phyloP scores from a whole-genome alignment of 768 basidiomycete genomes.

The Mycena maculata region DNA sequence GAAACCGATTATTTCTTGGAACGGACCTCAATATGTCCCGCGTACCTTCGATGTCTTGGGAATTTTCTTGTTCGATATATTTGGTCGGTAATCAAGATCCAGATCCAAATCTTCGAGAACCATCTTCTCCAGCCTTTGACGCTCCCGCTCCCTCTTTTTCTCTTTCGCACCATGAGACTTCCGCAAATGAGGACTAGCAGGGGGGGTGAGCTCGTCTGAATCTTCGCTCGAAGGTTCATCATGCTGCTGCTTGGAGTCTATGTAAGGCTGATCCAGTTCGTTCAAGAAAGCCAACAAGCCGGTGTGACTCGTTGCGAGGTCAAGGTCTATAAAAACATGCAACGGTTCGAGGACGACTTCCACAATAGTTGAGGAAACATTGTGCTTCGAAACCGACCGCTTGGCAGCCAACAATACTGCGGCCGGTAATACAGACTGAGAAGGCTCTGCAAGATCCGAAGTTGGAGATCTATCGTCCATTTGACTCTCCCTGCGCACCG shows the following conservation, averaged over 20 bases:
- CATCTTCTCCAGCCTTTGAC: conserved; percentile 57
- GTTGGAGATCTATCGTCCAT: conserved; percentile 30
- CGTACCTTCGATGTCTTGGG: conserved; percentile 30
- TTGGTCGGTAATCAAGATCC: conserved; percentile 56
- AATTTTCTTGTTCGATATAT: conserved; percentile 10
- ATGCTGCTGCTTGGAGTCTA: conserved; percentile 2
- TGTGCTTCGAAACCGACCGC: conserved; percentile 26
- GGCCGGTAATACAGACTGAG: conserved; percentile 16
- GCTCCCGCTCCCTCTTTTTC: conserved; percentile 53
- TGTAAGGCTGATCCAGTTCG: conserved; percentile 41
- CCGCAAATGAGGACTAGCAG: conserved; percentile 48
- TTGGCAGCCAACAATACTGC: conserved; percentile 16
- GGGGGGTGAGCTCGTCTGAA: conserved; percentile 51
- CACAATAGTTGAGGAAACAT: conserved; percentile 38
- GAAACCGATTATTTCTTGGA: neutral
- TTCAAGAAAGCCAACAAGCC: conserved; percentile 61
- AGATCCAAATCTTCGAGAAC: conserved; percentile 72
- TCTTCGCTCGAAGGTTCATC: conserved; percentile 39
- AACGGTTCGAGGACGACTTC: conserved; percentile 67
- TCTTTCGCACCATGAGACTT: conserved; percentile 31
- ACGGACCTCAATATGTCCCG: neutral
- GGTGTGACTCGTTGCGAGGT: conserved; percentile 51
- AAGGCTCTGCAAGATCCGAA: conserved; percentile 25
- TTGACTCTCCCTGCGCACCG: conserved; percentile 33
- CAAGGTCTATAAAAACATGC: conserved; percentile 83